Percentiles rank a stretch among this genome's conserved stretches.
Evolutionary conservation across 2,329 filamentous ascomycete species (phyloP).

Genomic region (Incumbomyces lentus): DNA sequence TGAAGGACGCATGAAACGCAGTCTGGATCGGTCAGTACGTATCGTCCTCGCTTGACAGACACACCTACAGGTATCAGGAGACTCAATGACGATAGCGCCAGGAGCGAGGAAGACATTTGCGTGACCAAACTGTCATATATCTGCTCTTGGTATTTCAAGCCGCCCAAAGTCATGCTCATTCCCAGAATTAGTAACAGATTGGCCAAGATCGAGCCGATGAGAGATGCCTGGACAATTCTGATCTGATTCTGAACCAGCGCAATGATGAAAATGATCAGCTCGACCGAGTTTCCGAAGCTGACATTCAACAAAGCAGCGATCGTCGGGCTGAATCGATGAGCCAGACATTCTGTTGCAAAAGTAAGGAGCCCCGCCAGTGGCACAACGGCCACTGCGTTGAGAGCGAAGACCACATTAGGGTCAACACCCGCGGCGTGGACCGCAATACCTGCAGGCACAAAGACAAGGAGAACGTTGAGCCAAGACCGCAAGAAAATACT

Average conservation of each 20-base stretch:
- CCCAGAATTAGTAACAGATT: conserved; percentile 82
- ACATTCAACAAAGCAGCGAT: conserved; percentile 82
- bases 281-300: conserved; percentile 82
- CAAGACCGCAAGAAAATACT: conserved; percentile 70
- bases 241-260: conserved; percentile 66
- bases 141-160: conserved; percentile 67
- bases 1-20: conserved; percentile 58
- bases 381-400: conserved; percentile 90
- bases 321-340: conserved; percentile 62
- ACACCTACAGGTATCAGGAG: conserved; percentile 60
- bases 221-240: conserved; percentile 79
- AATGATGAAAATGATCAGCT: conserved; percentile 66
- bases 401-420: conserved; percentile 60
- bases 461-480: conserved; percentile 72
- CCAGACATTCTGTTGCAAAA: conserved; percentile 83
- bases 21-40: conserved; percentile 35
- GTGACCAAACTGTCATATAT: conserved; percentile 87
- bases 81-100: conserved; percentile 67
- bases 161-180: conserved; percentile 85
- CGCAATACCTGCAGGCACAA: conserved; percentile 70
- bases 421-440: conserved; percentile 54
- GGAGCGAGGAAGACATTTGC: conserved; percentile 72
- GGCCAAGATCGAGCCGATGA: conserved; percentile 84
- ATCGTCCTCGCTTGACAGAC: neutral
- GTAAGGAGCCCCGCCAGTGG: conserved; percentile 80